Evolutionary conservation across 352 stramenopile species (phyloP), one percentile per base, ranked within the genome.

Genomic region (Aphanomyces stellatus): DNA sequence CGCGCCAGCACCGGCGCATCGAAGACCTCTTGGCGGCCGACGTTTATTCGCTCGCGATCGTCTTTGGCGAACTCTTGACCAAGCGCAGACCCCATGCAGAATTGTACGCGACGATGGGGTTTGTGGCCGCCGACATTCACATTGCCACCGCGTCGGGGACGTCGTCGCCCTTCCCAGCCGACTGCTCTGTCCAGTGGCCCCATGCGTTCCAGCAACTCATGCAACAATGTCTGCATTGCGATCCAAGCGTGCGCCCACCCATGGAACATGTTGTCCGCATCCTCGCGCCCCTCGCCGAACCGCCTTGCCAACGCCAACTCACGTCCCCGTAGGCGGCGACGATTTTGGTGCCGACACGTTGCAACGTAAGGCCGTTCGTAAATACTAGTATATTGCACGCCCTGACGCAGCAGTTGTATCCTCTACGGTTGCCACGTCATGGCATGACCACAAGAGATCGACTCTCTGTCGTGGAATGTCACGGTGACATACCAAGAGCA

Each of bases 31-130:
- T 51, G 7, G 55, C 55, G 3, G 55, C 37, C 22, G 55, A 64
- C 37, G 43, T 64, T 33, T 64, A 64, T 28, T 6, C 55, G 33
- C 35, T 64, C 1, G 55, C 35, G 3, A 28, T 64, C 6, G 22
- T 64, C 8, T 64, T 64, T 43, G 33, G 25, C 8, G 19, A 64
- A 30, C 34, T 64, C 24, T 49, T 64, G 22, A 40, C 33, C 19
- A 30, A 46, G 25, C 22, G 10, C 19, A 13, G 24, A 1, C 35
- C 55, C 5, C 51, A 35, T 37, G 37, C 34, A 15, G 10, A 51
- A 3, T n/a, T 64, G 28, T 64, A 64, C 2, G 55, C 19, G 5
- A 35, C 24, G 11, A 25, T 51, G 7, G 55, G 55, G 2, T 46
- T 27, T 28, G 55, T 51, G 5, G 22, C 5, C 25, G 55, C 15